A percentile compares a stretch with the other conserved stretches of the same genome.
These are phyloP conservation scores for Pseudozyma sp. DNA, from an alignment of 1,284 basidiomycete genomes.

Conservation along the genomic window DNA sequence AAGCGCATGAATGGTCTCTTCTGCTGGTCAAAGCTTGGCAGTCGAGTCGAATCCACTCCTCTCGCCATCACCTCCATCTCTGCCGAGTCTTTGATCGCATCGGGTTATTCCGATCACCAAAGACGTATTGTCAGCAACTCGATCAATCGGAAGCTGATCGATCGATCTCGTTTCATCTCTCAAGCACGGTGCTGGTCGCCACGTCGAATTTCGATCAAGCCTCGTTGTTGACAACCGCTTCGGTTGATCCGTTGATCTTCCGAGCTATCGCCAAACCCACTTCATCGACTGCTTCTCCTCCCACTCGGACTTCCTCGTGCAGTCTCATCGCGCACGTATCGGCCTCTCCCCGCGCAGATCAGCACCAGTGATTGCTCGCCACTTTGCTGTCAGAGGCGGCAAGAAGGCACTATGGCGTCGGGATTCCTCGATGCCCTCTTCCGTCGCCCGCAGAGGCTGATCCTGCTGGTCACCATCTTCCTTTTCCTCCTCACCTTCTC, in stretches of 20 bases:
- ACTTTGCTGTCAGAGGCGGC: neutral
- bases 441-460: conserved; percentile 57
- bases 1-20: neutral
- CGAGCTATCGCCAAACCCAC: neutral
- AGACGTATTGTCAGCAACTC: no score
- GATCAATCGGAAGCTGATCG: no score
- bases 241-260: conserved; percentile 1
- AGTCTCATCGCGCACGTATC: no score
- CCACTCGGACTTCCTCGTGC: neutral
- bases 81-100: neutral
- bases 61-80: no score
- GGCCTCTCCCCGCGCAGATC: no score
- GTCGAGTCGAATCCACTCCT: no score
- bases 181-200: conserved; percentile 14
- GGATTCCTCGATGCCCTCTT: conserved; percentile 53
- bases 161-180: neutral
- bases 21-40: neutral
- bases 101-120: no score
- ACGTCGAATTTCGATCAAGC: neutral
- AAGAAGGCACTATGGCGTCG: conserved; percentile 27
- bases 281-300: conserved; percentile 12
- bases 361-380: neutral
- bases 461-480: conserved; percentile 51
- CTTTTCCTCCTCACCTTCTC: conserved; percentile 53
- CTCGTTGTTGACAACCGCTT: neutral